A percentile compares a stretch with the other conserved stretches of the same genome.
These are phyloP conservation scores for Actinidia arguta DNA, from an alignment of 179 eudicot species.

Conservation along the genomic window DNA sequence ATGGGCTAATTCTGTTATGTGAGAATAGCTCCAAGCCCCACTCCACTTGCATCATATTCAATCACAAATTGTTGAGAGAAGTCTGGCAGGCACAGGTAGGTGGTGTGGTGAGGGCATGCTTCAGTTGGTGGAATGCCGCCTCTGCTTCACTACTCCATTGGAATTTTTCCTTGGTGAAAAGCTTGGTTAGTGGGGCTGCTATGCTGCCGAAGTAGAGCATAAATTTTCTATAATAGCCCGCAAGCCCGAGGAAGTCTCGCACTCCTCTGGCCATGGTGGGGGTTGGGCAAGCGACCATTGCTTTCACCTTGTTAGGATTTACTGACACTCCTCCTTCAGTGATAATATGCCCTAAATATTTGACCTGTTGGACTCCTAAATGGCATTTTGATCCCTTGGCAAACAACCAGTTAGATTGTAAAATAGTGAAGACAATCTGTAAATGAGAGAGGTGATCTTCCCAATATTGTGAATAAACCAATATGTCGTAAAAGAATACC, in stretches of 20 bases:
- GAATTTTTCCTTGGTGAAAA: not conserved
- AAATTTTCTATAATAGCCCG: constrained; percentile 17
- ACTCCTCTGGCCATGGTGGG: not conserved
- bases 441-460: not conserved
- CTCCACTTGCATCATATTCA: constrained; percentile 22
- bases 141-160: not conserved
- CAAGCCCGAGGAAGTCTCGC: not conserved
- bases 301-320: not conserved
- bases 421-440: not conserved
- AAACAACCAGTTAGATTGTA: not conserved
- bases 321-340: not conserved
- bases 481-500: no score
- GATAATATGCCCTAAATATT: constrained; percentile 17
- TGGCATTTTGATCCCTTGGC: constrained; percentile 17
- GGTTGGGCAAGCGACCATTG: not conserved
- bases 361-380: not conserved
- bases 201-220: constrained; percentile 1
- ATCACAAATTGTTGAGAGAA: constrained; percentile 12
- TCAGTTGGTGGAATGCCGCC: not conserved
- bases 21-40: constrained; percentile 18
- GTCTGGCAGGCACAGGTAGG: not conserved
- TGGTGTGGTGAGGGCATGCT: not conserved
- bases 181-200: not conserved
- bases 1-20: constrained; percentile 20
- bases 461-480: not conserved